phyloP scores from a whole-genome alignment of 2,329 filamentous ascomycete genomes.

The Macrophomina tecta region DNA sequence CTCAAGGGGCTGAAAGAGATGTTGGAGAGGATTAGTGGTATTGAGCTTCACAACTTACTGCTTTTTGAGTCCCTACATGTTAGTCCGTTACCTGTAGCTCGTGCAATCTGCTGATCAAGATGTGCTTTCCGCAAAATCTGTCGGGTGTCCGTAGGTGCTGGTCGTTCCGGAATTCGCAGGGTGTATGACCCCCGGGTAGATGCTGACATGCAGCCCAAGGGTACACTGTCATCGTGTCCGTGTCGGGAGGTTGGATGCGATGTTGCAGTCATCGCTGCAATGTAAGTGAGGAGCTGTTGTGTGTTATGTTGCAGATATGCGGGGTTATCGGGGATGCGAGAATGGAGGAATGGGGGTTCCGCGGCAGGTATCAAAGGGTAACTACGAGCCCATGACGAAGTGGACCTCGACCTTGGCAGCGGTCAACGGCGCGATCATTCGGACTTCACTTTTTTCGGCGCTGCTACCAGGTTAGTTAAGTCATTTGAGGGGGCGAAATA shows the following conservation, averaged over 20 bases:
- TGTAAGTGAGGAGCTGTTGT: constrained; percentile 14
- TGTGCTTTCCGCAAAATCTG: neutral
- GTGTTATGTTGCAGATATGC: constrained; percentile 16
- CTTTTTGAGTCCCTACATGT: constrained; percentile 11
- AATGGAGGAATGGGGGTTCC: constrained; percentile 4
- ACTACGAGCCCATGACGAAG: neutral
- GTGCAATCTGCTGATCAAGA: neutral
- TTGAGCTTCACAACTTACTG: constrained; percentile 16
- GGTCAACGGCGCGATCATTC: constrained; percentile 15
- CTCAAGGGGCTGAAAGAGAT: neutral
- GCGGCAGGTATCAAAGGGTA: neutral
- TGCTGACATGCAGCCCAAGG: neutral
- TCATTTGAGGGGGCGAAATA: neutral
- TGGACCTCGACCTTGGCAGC: constrained; percentile 23
- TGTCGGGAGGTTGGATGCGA: neutral
- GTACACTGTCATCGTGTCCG: constrained; percentile 3
- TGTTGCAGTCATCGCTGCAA: constrained; percentile 17
- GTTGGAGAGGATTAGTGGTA: constrained; percentile 9
- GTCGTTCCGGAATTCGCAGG: neutral
- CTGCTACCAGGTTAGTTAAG: constrained; percentile 8
- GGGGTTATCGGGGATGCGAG: constrained; percentile 9
- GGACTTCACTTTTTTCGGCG: constrained; percentile 27
- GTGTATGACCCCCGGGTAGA: neutral
- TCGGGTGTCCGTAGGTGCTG: neutral
- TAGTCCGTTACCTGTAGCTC: constrained; percentile 10